Evolutionary conservation across 164 flowering plant genomes (phyloP).

Genomic region (grape (Vitis vinifera)): DNA sequence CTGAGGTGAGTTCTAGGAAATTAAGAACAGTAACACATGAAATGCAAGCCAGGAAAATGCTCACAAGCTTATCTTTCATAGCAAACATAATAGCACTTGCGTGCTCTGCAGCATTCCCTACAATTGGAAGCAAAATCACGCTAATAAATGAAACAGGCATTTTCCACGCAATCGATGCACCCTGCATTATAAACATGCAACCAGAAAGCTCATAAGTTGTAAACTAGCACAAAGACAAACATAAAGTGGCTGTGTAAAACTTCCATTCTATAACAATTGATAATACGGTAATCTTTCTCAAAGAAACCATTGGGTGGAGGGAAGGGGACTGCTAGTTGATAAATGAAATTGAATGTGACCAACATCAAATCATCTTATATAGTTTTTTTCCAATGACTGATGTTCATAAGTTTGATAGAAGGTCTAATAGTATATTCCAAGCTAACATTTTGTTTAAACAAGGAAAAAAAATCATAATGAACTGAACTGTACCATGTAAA

Average conservation of each 20-base stretch:
- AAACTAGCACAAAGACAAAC: background rate
- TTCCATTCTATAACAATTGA: background rate
- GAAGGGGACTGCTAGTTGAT: too few relatives aligned
- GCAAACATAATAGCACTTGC: constrained; percentile 85
- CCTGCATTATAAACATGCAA: constrained; percentile 32
- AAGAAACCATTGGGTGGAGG: too few relatives aligned
- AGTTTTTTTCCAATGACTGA: too few relatives aligned
- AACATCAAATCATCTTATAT: too few relatives aligned
- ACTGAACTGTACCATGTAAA: too few relatives aligned
- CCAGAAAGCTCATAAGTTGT: background rate
- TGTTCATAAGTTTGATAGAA: too few relatives aligned
- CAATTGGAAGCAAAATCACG: constrained; percentile 72
- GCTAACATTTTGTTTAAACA: too few relatives aligned
- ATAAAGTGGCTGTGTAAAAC: background rate
- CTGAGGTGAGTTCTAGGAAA: background rate
- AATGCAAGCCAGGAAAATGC: constrained; percentile 4
- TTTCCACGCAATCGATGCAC: constrained; percentile 60
- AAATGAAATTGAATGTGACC: too few relatives aligned
- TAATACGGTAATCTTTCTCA: too few relatives aligned
- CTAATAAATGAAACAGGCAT: constrained; percentile 70
- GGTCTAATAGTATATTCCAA: too few relatives aligned
- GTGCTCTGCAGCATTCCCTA: constrained; percentile 89
- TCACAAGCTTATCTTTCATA: constrained; percentile 76
- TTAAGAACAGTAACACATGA: background rate
- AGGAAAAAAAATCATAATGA: too few relatives aligned